Conservation (phyloP, 2,329 filamentous ascomycete genomes). For the Epicoccum sorghinum region DNA sequence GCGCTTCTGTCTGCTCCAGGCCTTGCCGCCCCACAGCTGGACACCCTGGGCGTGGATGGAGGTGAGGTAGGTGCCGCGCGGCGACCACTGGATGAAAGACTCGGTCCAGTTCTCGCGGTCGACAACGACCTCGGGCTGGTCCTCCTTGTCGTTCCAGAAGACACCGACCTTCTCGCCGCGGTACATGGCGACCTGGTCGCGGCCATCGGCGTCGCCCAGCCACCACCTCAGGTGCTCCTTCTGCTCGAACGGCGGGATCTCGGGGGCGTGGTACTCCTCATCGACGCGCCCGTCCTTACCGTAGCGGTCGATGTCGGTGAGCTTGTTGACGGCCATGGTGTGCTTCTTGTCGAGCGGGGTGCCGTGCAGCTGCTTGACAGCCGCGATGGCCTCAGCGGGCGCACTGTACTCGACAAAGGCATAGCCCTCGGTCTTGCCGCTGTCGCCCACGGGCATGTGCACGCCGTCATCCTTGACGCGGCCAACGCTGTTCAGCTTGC, state of each 20-base stretch:
- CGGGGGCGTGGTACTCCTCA: conserved; percentile 83
- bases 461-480: conserved; percentile 85
- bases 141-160: conserved; percentile 98
- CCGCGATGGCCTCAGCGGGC: conserved; percentile 84
- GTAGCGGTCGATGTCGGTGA: conserved; percentile 96
- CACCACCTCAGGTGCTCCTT: conserved; percentile 95
- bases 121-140: conserved; percentile 83
- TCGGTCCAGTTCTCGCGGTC: conserved; percentile 98
- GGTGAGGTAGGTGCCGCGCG: conserved; percentile 88
- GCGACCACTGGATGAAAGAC: conserved; percentile 97
- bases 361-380: conserved; percentile 85
- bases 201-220: conserved; percentile 84
- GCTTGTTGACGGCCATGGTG: conserved; percentile 93
- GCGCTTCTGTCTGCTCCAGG: conserved; percentile 88
- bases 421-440: conserved; percentile 86
- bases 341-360: conserved; percentile 95
- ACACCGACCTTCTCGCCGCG: conserved; percentile 90
- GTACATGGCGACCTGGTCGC: conserved; percentile 96
- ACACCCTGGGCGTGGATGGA: conserved; percentile 96
- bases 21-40: conserved; percentile 91
- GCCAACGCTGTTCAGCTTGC: conserved; percentile 87
- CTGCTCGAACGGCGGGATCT: conserved; percentile 83
- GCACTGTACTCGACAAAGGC: conserved; percentile 97
- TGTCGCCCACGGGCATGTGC: conserved; percentile 90
- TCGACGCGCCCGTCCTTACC: conserved; percentile 92